These are phyloP conservation scores for Pelagomonas calceolata DNA, from an alignment of 108 stramenopile species.

Conservation along the genomic window DNA sequence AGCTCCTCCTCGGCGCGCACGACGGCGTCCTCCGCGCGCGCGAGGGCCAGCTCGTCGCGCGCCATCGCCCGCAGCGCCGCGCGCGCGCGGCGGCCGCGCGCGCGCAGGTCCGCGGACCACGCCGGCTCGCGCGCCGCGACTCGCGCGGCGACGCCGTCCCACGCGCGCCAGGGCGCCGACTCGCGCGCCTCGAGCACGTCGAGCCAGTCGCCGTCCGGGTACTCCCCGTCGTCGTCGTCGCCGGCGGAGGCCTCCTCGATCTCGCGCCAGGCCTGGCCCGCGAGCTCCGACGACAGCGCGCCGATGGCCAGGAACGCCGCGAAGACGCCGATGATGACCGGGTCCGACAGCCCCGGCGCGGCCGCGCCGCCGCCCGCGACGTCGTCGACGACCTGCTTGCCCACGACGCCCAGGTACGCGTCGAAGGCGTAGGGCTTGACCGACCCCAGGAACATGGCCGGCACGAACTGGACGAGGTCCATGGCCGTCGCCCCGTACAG, in stretches of 20 bases:
- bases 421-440: constrained; percentile 84
- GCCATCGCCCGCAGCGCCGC: not conserved
- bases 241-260: not conserved
- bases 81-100: not conserved
- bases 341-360: not conserved
- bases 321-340: not conserved
- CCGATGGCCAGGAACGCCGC: not conserved
- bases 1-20: not conserved
- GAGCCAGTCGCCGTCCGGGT: not conserved
- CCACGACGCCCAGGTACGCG: constrained; percentile 59
- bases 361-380: not conserved
- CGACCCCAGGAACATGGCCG: constrained; percentile 74
- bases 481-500: constrained; percentile 47
- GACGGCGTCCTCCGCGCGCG: not conserved
- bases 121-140: not conserved
- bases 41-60: not conserved
- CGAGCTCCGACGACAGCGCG: not conserved
- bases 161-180: not conserved
- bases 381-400: constrained; percentile 23
- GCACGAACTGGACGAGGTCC: constrained; percentile 55
- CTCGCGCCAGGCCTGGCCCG: not conserved
- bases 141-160: too few species aligned
- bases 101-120: not conserved
- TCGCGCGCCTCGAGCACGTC: not conserved
- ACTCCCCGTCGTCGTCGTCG: not conserved